Conservation (phyloP, 495 filamentous ascomycete genomes). For the Aspergillus panamensis region DNA sequence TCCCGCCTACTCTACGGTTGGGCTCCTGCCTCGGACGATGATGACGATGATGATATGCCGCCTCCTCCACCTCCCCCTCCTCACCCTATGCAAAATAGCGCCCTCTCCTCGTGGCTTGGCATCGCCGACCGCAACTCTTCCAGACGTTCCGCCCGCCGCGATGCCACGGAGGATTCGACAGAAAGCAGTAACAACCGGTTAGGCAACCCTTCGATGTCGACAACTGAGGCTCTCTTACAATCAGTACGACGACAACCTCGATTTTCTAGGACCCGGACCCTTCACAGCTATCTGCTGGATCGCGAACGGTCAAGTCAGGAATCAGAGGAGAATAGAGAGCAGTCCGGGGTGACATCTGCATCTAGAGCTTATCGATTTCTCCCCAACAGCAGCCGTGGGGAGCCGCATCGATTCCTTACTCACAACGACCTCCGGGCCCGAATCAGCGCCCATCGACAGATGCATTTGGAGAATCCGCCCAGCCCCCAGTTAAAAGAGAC, state of each 20-base stretch:
- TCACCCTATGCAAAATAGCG: conserved; percentile 23
- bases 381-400: conserved; percentile 31
- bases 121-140: conserved; percentile 30
- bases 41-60: conserved; percentile 41
- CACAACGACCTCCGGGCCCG: conserved; percentile 47
- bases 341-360: conserved; percentile 19
- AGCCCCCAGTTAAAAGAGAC: conserved; percentile 53
- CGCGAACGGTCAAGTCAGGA: conserved; percentile 37
- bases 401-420: conserved; percentile 31
- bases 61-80: conserved; percentile 35
- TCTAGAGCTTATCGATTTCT: conserved; percentile 38
- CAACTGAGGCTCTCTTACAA: conserved; percentile 47
- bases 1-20: conserved; percentile 55
- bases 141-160: conserved; percentile 30
- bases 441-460: conserved; percentile 48
- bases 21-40: conserved; percentile 55
- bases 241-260: conserved; percentile 48
- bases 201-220: conserved; percentile 24
- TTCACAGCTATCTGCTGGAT: conserved; percentile 48
- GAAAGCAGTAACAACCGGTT: conserved; percentile 23
- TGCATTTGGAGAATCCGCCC: conserved; percentile 45
- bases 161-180: conserved; percentile 20
- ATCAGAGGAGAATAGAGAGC: conserved; percentile 33
- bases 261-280: conserved; percentile 41
- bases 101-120: conserved; percentile 30